Evolutionary conservation across 495 filamentous ascomycete species (phyloP).

Genomic region (Podospora conica): DNA sequence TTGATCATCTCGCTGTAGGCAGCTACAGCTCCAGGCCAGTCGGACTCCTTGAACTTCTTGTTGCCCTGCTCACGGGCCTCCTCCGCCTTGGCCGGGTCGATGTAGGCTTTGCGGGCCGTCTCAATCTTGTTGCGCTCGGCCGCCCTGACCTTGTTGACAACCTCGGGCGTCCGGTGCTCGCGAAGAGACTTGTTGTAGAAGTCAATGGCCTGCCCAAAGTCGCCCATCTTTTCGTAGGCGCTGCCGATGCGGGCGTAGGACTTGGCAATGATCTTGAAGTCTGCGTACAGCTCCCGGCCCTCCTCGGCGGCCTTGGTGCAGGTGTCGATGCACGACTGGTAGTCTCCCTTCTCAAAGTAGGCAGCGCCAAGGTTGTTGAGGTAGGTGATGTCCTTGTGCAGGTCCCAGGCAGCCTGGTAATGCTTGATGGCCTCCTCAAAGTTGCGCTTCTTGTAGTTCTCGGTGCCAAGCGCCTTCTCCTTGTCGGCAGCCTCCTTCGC

Average conservation of each 20-base stretch:
- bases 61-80: slow-evolving; percentile 93
- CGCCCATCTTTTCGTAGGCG: slow-evolving; percentile 81
- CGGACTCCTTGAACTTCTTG: slow-evolving; percentile 89
- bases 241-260: slow-evolving; percentile 88
- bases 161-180: slow-evolving; percentile 93
- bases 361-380: slow-evolving; percentile 94
- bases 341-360: slow-evolving; percentile 92
- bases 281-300: slow-evolving; percentile 76
- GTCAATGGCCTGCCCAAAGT: slow-evolving; percentile 75
- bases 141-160: slow-evolving; percentile 85
- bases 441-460: slow-evolving; percentile 95
- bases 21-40: slow-evolving; percentile 94
- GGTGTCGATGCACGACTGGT: slow-evolving; percentile 73
- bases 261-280: slow-evolving; percentile 98
- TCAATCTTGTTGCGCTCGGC: slow-evolving; percentile 85
- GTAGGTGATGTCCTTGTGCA: slow-evolving; percentile 94
- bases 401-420: slow-evolving; percentile 91
- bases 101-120: slow-evolving; percentile 69
- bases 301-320: slow-evolving; percentile 87
- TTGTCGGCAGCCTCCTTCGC: slow-evolving; percentile 89
- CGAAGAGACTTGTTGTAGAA: slow-evolving; percentile 90
- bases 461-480: slow-evolving; percentile 90
- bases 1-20: slow-evolving; percentile 98
- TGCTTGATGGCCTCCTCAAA: slow-evolving; percentile 93
- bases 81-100: slow-evolving; percentile 87